Percentiles rank a stretch among this genome's conserved stretches.
These are phyloP conservation scores for Rhodotorula sp. DNA, from an alignment of 1,284 basidiomycete species.

Conservation along the genomic window DNA sequence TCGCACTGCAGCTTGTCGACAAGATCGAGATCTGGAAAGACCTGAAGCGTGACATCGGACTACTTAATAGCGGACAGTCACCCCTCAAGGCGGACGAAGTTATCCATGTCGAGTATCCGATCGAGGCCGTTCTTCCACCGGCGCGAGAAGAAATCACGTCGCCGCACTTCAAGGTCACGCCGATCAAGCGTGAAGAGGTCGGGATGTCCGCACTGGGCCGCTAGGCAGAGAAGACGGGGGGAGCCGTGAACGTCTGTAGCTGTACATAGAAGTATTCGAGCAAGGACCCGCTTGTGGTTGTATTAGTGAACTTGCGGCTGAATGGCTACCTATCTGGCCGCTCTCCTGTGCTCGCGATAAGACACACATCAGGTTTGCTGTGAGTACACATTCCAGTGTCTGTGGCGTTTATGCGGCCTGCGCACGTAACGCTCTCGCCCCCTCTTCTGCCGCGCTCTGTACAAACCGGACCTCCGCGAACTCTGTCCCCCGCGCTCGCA, in stretches of 20 bases:
- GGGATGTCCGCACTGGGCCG: too few relatives aligned
- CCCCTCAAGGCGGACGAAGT: neutral
- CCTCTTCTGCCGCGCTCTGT: constrained; percentile 42
- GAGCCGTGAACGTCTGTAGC: too few relatives aligned
- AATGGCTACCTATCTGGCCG: too few relatives aligned
- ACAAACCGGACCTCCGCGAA: constrained; percentile 41
- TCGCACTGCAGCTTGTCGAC: constrained; percentile 18
- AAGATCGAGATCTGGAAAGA: constrained; percentile 26
- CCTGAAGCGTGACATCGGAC: constrained; percentile 10
- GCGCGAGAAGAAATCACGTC: too few relatives aligned
- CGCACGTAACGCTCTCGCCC: constrained; percentile 33
- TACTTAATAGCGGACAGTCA: neutral
- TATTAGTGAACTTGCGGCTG: too few relatives aligned
- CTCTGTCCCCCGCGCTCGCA: constrained; percentile 29
- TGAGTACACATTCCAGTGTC: neutral
- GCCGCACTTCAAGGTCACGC: neutral
- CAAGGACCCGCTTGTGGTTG: too few relatives aligned
- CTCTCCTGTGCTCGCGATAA: too few relatives aligned
- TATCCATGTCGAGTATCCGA: neutral
- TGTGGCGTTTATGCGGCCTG: neutral
- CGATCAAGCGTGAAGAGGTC: neutral
- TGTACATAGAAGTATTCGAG: too few relatives aligned
- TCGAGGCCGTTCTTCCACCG: constrained; percentile 5
- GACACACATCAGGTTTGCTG: too few relatives aligned
- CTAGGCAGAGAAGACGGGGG: too few relatives aligned